A percentile compares a stretch with the other conserved stretches of the same genome.
phyloP scores from a whole-genome alignment of 2,329 filamentous ascomycete genomes.

The Ceratocystis ficicola region DNA sequence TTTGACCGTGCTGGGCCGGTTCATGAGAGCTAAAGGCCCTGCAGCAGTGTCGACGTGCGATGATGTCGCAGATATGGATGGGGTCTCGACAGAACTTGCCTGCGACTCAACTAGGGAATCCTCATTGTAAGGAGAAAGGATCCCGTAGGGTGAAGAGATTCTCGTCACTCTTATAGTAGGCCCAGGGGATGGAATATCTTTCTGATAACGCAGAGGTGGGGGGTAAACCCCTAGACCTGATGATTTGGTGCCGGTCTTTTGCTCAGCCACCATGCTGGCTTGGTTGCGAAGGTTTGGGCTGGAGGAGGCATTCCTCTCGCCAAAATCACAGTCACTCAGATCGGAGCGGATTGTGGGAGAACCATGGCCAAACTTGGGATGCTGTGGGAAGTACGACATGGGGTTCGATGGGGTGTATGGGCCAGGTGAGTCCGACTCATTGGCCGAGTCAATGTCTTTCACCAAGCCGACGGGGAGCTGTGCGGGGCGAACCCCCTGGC shows the following conservation, averaged over 20 bases:
- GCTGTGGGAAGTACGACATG: slow-evolving; percentile 3
- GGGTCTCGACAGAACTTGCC: slow-evolving; percentile 11
- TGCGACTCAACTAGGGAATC: slow-evolving; percentile 15
- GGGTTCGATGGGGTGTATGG: slow-evolving; percentile 15
- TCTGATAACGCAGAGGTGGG: slow-evolving; percentile 10
- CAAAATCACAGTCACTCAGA: slow-evolving; percentile 13
- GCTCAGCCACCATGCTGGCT: neutral
- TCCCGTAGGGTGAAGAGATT: slow-evolving; percentile 15
- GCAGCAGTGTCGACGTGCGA: neutral
- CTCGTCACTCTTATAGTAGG: neutral
- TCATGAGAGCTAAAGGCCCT: neutral
- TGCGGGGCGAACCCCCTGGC: slow-evolving; percentile 10
- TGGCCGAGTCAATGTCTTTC: slow-evolving; percentile 19
- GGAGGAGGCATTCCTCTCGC: neutral
- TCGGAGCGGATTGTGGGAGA: slow-evolving; percentile 16
- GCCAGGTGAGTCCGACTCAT: slow-evolving; percentile 16
- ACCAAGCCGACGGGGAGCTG: slow-evolving; percentile 5
- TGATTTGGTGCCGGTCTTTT: neutral
- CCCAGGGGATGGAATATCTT: neutral
- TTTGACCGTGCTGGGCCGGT: neutral
- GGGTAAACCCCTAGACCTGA: neutral
- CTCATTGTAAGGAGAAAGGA: slow-evolving; percentile 17
- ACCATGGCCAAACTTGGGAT: slow-evolving; percentile 1
- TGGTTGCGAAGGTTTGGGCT: slow-evolving; percentile 6
- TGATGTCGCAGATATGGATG: slow-evolving; percentile 11